A percentile compares a stretch with the other conserved stretches of the same genome.
These are phyloP conservation scores for Chenopodium quinoa DNA, from an alignment of 148 eudicot species.

Conservation along the genomic window DNA sequence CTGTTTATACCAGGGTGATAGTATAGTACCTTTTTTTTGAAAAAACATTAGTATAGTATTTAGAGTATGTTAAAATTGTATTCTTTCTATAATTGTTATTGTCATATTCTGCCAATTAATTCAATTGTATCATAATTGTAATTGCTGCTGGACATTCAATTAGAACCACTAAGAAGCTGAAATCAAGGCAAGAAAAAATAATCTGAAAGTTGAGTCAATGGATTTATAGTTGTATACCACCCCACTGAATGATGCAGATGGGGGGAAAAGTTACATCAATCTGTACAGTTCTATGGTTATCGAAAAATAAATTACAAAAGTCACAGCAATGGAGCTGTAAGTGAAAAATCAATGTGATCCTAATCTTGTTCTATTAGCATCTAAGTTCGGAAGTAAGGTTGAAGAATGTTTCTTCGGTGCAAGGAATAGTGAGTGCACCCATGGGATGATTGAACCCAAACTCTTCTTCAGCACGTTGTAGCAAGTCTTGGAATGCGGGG, in stretches of 20 bases:
- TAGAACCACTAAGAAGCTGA: neutral
- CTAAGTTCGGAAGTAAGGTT: slow-evolving; percentile 15
- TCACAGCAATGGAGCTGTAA: neutral
- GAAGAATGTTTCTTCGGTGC: slow-evolving; percentile 20
- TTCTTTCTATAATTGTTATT: neutral
- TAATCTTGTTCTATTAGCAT: neutral
- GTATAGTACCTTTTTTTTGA: no score
- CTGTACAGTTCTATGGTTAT: neutral
- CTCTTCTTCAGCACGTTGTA: slow-evolving; percentile 20
- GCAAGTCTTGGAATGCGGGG: slow-evolving; percentile 21
- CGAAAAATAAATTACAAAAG: neutral
- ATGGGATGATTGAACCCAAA: slow-evolving; percentile 29
- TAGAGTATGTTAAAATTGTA: neutral
- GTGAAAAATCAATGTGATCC: neutral
- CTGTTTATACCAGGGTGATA: neutral
- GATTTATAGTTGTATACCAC: neutral
- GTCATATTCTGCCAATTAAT: neutral
- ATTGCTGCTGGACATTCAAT: neutral
- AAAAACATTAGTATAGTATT: no score
- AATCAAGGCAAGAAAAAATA: neutral
- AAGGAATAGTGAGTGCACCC: slow-evolving; percentile 32
- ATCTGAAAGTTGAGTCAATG: neutral
- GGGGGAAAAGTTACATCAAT: slow-evolving; percentile 9
- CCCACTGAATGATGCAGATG: slow-evolving; percentile 12
- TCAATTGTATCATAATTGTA: neutral